phyloP scores from a whole-genome alignment of 176 grass and related monocot genomes.

The Avena eriantha region DNA sequence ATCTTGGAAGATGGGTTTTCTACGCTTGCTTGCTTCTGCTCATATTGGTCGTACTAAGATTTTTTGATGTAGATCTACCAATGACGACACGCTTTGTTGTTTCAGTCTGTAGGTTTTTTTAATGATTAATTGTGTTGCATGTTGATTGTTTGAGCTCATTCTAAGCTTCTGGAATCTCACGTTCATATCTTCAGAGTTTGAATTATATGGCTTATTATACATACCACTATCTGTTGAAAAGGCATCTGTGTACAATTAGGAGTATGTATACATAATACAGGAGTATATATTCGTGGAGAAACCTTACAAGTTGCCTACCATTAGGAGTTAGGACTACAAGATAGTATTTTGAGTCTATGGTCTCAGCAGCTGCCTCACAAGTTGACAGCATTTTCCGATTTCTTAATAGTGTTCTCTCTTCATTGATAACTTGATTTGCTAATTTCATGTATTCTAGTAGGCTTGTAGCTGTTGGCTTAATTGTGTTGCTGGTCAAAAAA shows the following conservation, averaged over 20 bases:
- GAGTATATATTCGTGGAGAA: constrained; percentile 13
- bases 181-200: background rate
- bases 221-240: constrained; percentile 23
- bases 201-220: constrained; percentile 27
- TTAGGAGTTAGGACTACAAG: constrained; percentile 34
- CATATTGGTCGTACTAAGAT: background rate
- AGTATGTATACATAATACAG: background rate
- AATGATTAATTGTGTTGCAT: background rate
- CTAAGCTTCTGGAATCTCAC: background rate
- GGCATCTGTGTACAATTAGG: constrained; percentile 29
- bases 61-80: background rate
- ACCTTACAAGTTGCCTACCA: background rate
- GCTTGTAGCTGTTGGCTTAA: background rate
- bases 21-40: background rate
- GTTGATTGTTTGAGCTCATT: background rate
- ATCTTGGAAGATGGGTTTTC: background rate
- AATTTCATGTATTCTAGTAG: background rate
- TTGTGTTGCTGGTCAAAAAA: background rate
- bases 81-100: background rate
- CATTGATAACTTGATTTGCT: constrained; percentile 1
- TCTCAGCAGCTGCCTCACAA: background rate
- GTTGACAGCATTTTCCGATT: constrained; percentile 30
- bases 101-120: background rate
- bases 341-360: constrained; percentile 38
- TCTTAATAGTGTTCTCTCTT: background rate